A percentile compares a stretch with the other conserved stretches of the same genome.
These are phyloP conservation scores for Kwoniella dejecticola DNA, from an alignment of 768 basidiomycete species.

Conservation along the genomic window DNA sequence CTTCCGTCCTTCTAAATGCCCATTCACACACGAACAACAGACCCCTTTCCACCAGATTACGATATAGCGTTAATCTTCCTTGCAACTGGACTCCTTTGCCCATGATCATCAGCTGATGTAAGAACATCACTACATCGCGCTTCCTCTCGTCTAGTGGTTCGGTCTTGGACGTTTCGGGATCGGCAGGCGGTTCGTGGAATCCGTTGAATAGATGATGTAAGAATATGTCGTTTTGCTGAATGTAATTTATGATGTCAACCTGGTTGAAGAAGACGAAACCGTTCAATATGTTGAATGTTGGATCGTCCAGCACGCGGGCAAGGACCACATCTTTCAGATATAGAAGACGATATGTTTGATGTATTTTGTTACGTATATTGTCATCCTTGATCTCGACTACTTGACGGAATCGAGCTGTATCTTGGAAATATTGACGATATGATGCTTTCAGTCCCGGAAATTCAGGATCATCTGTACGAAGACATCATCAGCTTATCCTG, in stretches of 20 bases:
- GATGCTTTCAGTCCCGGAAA: conserved; percentile 96
- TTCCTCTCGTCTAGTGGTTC: conserved; percentile 63
- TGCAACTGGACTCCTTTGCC: conserved; percentile 94
- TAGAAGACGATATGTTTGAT: conserved; percentile 94
- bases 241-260: conserved; percentile 91
- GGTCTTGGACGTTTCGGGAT: neutral
- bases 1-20: conserved; percentile 71
- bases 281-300: conserved; percentile 94
- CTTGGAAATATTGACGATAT: conserved; percentile 87
- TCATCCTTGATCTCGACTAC: conserved; percentile 80
- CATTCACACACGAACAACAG: conserved; percentile 89
- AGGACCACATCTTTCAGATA: conserved; percentile 98
- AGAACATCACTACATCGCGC: conserved; percentile 75
- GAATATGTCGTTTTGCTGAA: conserved; percentile 75
- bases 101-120: conserved; percentile 92
- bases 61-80: conserved; percentile 79
- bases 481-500: neutral
- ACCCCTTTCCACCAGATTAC: conserved; percentile 81
- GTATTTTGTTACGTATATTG: conserved; percentile 79
- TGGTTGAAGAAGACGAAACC: conserved; percentile 99
- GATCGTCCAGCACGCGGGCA: conserved; percentile 89
- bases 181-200: conserved; percentile 32
- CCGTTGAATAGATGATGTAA: conserved; percentile 71
- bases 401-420: conserved; percentile 81
- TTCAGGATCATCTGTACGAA: conserved; percentile 81